A percentile compares a stretch with the other conserved stretches of the same genome.
phyloP scores from a whole-genome alignment of 305 asterid genomes.

The Rubia tinctorum region DNA sequence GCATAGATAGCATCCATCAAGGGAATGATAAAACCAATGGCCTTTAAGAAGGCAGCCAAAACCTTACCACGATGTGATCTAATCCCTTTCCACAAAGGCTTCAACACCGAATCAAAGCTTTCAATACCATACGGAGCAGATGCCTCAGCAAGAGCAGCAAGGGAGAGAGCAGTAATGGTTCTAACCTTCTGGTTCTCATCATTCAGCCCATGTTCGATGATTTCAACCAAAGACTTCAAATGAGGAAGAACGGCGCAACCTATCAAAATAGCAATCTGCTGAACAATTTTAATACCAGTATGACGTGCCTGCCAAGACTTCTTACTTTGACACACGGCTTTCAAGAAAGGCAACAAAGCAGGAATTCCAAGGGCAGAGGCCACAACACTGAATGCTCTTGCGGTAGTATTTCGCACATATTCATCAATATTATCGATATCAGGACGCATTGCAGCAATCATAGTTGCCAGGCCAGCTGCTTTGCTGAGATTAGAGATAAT shows the following conservation, averaged over 20 bases:
- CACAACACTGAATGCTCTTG: constrained; percentile 97
- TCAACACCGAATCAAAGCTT: constrained; percentile 92
- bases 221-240: constrained; percentile 88
- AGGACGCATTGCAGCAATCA: constrained; percentile 99
- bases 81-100: constrained; percentile 96
- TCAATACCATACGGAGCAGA: constrained; percentile 98
- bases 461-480: constrained; percentile 98
- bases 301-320: constrained; percentile 99
- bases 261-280: constrained; percentile 93
- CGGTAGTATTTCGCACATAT: constrained; percentile 94
- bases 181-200: constrained; percentile 97
- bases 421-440: constrained; percentile 97
- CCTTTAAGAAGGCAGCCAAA: constrained; percentile 92
- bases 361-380: constrained; percentile 99
- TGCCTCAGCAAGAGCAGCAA: constrained; percentile 99
- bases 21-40: constrained; percentile 95
- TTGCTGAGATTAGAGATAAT: constrained; percentile 96
- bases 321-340: constrained; percentile 98
- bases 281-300: constrained; percentile 97
- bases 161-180: constrained; percentile 87
- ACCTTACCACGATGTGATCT: constrained; percentile 98
- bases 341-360: constrained; percentile 79
- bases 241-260: constrained; percentile 99
- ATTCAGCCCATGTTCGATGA: constrained; percentile 91
- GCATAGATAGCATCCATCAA: constrained; percentile 98